Evolutionary conservation across 306 rosid species (phyloP), one percentile per base, ranked within the genome.

Genomic region (Acacia crassicarpa): DNA sequence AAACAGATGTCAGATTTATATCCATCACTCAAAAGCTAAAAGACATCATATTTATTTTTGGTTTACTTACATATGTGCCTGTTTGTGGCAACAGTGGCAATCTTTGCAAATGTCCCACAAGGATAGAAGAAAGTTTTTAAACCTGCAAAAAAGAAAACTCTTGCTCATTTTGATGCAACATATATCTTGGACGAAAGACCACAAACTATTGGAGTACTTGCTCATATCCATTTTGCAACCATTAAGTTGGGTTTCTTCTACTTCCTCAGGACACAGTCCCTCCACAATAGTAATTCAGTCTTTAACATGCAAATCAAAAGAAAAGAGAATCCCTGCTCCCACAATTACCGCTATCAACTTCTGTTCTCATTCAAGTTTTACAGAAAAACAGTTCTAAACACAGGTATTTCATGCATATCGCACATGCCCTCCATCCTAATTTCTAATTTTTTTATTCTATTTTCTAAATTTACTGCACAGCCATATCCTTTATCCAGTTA

Each of bases 101-200:
- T 93, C 90, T 84, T 96, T 49, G 99, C 88, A 82, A 96, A 88
- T 67, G 99, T 93, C 74, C 98, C 99, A 62, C 99, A 96, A 82
- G 99, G 99, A 77, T 76, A 96, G 91, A 92, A 93, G 85, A 88
- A 89, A 30, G 99, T 96, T 92, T 87, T 93, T 81, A 90, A 69
- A 86, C 99, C 98, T 96, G 97, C 73, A 23, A 41, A 72, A 20
- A 68, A 35, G 75, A 22, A 44, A 72, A 20, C 67, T 25, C 35
- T 53, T 40, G 82, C 32, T 16, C 61, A 33, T 83, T 79, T 78
- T 61, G 67, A 80, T 17, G 76, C 78, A 81, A 16, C 41, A 30
- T 69, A 69, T 68, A 32, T 9, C 17, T 20, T 67, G 73, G 73
- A 23, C 9, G 4, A 38, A 38, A 19, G 49, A 67, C 4, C 30